Conservation (phyloP, 129 eudicot species). For the Dittrichia graveolens region DNA sequence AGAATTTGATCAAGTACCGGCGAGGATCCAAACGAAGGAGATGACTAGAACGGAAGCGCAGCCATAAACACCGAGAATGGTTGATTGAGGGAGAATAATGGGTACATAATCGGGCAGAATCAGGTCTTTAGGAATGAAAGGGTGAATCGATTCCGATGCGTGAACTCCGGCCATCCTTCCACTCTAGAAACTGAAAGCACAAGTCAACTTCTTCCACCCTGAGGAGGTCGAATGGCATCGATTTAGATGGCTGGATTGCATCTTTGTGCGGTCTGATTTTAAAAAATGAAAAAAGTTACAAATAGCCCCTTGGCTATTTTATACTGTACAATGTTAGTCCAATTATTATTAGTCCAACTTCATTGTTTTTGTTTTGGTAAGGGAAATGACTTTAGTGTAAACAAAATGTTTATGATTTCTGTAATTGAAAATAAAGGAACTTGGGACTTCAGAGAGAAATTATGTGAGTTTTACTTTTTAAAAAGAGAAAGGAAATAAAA, state of each 20-base stretch:
- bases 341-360: neutral
- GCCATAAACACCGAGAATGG: constrained; percentile 60
- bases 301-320: neutral
- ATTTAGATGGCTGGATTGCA: constrained; percentile 15
- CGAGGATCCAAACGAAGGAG: constrained; percentile 63
- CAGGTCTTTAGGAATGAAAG: constrained; percentile 66
- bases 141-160: constrained; percentile 52
- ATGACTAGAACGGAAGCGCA: constrained; percentile 52
- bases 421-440: too few species aligned
- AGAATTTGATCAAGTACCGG: constrained; percentile 46
- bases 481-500: too few species aligned
- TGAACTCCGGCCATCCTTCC: constrained; percentile 25
- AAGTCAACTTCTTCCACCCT: constrained; percentile 29
- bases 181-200: neutral
- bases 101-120: constrained; percentile 74
- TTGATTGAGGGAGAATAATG: constrained; percentile 49
- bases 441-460: too few species aligned
- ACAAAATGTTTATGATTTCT: too few species aligned
- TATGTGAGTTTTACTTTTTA: too few species aligned
- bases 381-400: too few species aligned
- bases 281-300: neutral
- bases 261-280: neutral
- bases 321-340: neutral
- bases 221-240: neutral
- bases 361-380: too few species aligned